Conservation (phyloP, 179 eudicot species). For the Dionaea muscipula region DNA sequence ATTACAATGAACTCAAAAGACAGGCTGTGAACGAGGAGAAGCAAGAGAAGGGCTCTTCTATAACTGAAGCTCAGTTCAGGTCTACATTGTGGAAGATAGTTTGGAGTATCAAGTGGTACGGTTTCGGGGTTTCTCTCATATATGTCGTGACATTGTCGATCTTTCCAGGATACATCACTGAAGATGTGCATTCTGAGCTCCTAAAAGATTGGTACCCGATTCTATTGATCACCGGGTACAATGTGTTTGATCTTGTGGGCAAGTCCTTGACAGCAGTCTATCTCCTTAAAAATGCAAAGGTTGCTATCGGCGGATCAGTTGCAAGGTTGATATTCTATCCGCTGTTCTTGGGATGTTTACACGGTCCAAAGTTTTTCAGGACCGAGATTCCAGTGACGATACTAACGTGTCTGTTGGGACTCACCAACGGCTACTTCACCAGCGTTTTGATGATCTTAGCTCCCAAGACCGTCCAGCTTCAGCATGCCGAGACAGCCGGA, state of each 20-base stretch:
- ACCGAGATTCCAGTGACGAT: constrained; percentile 73
- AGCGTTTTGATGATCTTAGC: constrained; percentile 65
- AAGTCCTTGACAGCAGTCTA: constrained; percentile 52
- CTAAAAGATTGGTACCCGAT: constrained; percentile 78
- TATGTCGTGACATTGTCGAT: constrained; percentile 66
- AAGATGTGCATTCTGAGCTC: constrained; percentile 56
- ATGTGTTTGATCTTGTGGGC: constrained; percentile 73
- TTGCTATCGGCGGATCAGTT: constrained; percentile 53
- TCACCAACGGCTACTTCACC: constrained; percentile 81
- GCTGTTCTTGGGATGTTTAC: constrained; percentile 55
- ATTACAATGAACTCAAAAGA: constrained; percentile 55
- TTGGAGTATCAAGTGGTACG: constrained; percentile 64
- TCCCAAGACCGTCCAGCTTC: constrained; percentile 59
- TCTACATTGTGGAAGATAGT: constrained; percentile 57
- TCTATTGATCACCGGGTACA: constrained; percentile 52
- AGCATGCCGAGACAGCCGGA: constrained; percentile 68
- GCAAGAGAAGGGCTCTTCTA: constrained; percentile 35
- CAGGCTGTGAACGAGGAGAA: constrained; percentile 47
- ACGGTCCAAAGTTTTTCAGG: constrained; percentile 61
- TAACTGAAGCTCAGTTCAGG: constrained; percentile 36
- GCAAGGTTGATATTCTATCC: constrained; percentile 61
- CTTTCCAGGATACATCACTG: constrained; percentile 80
- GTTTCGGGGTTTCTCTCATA: constrained; percentile 37
- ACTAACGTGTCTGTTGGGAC: constrained; percentile 71
- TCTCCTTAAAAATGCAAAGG: constrained; percentile 47